Evolutionary conservation across 2,329 filamentous ascomycete genomes (phyloP), one percentile per base, ranked within the genome.

Genomic region (Botrytis squamosa): DNA sequence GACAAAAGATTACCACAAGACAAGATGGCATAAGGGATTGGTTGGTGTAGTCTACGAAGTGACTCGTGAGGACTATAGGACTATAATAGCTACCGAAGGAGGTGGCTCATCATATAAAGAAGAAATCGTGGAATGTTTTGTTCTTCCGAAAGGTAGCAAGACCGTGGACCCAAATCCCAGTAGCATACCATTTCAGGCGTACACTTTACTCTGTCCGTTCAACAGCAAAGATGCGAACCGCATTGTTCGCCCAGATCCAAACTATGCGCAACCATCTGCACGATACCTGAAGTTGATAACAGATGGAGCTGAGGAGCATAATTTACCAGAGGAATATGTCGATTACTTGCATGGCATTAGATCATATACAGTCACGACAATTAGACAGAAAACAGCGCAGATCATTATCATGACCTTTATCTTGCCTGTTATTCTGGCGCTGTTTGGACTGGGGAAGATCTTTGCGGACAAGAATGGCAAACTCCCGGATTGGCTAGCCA

Each of bases 41-140:
- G 89, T 98, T 59, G 96, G 96, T 38, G 94, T 97, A 25, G 96
- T 98, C 6, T 99, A 99, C 84, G 95, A 98, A 84, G 93, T 98
- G 44, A 97, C 94, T 0, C 84, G 87, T 29, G 83, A 87, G 62
- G 96, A 99, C 84, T 99, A 93, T 81, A 88, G 90, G 10, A 92
- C 89, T 74, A 97, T 99, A 78, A 91, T 98, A 75, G 91, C 91
- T 8, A 98, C 95, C 8, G 96, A 99, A 82, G 95, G 95, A 70
- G 95, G 93, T 46, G 95, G 95, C 29, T 84, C 90, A 3, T 88
- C 91, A n/a, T 99, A 99, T 84, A 85, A 91, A 73, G 94, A 98
- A 80, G 89, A 97, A 18, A 80, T 93, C 0, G 90, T 97, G 20
- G 89, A 92, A 42, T 98, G 95, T 82, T 86, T 93, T 76, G 86